Evolutionary conservation across 2,329 filamentous ascomycete species (phyloP), one percentile per base, ranked within the genome.

Genomic region (Amauroascus niger): DNA sequence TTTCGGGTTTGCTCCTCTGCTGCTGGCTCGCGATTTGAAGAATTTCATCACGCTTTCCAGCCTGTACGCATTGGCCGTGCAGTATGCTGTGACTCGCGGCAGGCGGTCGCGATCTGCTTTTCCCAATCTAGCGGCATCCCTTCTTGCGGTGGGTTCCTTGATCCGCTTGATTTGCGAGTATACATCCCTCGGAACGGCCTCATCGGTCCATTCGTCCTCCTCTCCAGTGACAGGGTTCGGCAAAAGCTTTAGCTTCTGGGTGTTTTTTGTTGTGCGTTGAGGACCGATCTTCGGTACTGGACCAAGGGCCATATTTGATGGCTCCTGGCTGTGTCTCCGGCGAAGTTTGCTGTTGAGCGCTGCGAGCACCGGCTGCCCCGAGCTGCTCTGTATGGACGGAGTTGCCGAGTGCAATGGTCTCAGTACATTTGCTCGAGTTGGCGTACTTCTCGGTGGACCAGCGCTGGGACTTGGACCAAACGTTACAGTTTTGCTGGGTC

Each of bases 151-250:
- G 0, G 91, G 90, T 65, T 98, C 93, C 69, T 97, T 97, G 72
- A 98, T 98, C 43, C 93, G 81, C 7, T 91, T 95, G 68, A 96
- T 97, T 69, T 98, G 93, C 24, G 90, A 91, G 72, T 98, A 98
- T 30, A 98, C 93, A 67, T 98, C 93, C 59, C 90, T 79, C 8
- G 90, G 89, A 64, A 88, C 93, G 70, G 96, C 91, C 64, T 95
- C 91, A 58, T 97, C 90, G 59, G 76, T 61, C 16, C 77, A 82
- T 41, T 90, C 87, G 22, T 88, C 87, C 33, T 90, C 88, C 24
- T 87, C 86, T 33, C 80, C 87, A 43, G 88, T 78, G 55, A 94
- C 87, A 0, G 90, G 89, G 65, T 93, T 93, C 0, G 93, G 93
- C 14, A 98, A 75, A n/a, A 98, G 79, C 73, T 98, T 98, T 57